Conservation (phyloP, 805 yeast species). For the Wickerhamiella occidentalis region DNA sequence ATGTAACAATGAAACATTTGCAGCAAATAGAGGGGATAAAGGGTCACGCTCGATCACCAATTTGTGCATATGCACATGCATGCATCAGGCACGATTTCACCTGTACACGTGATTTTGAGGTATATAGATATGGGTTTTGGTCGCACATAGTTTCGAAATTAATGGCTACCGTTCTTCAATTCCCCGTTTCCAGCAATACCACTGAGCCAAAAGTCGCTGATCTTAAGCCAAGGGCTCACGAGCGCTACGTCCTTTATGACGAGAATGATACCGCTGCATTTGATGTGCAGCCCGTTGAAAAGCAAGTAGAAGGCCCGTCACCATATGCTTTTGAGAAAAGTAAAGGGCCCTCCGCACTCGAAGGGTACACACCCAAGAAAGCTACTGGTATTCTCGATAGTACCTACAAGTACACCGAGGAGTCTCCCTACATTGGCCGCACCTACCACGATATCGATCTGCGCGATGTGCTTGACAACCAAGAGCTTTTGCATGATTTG, state of each 20-base stretch:
- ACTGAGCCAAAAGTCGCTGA: neutral
- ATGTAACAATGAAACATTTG: neutral
- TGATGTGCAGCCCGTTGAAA: neutral
- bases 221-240: neutral
- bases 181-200: neutral
- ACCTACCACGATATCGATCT: slow-evolving; percentile 20
- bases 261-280: slow-evolving; percentile 7
- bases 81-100: neutral
- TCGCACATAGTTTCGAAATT: too few relatives aligned
- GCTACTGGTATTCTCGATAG: slow-evolving; percentile 10
- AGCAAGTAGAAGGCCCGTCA: slow-evolving; percentile 7
- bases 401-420: slow-evolving; percentile 13
- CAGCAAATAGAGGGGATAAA: neutral
- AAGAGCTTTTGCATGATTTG: slow-evolving; percentile 29
- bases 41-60: neutral
- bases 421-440: slow-evolving; percentile 8
- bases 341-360: slow-evolving; percentile 8
- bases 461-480: slow-evolving; percentile 17
- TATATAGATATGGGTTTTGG: neutral
- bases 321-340: slow-evolving; percentile 10
- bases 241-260: slow-evolving; percentile 15
- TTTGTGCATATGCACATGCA: neutral
- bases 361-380: slow-evolving; percentile 3
- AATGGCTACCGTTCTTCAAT: slow-evolving; percentile 4
- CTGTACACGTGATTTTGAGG: neutral